phyloP scores from a whole-genome alignment of 2,329 filamentous ascomycete species.

The Colletotrichum tabaci region DNA sequence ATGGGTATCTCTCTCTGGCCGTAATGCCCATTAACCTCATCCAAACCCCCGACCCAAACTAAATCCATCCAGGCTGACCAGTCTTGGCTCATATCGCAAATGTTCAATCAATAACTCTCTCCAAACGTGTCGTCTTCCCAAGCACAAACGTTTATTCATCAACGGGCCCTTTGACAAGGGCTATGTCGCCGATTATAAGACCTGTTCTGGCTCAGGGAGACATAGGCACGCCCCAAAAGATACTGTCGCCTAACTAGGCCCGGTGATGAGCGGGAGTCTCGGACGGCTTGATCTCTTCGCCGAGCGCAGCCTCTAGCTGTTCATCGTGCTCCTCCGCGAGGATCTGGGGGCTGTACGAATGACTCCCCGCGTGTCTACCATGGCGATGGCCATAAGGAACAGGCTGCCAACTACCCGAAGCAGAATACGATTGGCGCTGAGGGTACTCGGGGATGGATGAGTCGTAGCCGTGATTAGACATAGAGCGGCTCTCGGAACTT shows the following conservation, averaged over 20 bases:
- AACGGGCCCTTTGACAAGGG: neutral
- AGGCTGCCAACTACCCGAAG: neutral
- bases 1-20: neutral
- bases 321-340: neutral
- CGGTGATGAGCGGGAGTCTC: neutral
- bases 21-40: constrained; percentile 6
- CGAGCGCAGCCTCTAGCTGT: neutral
- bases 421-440: neutral
- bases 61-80: neutral
- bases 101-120: neutral
- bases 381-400: neutral
- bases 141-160: neutral
- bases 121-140: neutral
- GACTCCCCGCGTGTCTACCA: neutral
- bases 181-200: neutral
- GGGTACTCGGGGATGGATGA: neutral
- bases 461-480: neutral
- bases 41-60: neutral
- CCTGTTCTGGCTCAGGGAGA: neutral
- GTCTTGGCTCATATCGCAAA: neutral
- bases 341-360: neutral
- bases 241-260: neutral
- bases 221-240: neutral
- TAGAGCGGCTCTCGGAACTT: neutral
- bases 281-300: neutral